phyloP scores from a whole-genome alignment of 2,329 filamentous ascomycete species.

The Epichloe amarillans region DNA sequence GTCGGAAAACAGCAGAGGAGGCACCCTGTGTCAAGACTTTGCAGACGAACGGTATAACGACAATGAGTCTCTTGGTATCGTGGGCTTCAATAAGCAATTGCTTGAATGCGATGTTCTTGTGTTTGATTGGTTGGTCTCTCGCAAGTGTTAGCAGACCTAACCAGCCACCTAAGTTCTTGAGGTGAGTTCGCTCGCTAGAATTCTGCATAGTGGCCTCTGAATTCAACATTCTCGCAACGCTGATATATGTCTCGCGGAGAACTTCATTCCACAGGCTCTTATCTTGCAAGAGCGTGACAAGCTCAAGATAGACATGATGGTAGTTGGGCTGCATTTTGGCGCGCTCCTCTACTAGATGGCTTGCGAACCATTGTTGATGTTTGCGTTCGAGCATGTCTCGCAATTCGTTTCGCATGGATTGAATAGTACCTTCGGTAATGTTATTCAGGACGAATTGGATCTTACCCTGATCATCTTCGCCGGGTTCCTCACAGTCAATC shows the following conservation, averaged over 20 bases:
- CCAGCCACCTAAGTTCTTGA: slow-evolving; percentile 93
- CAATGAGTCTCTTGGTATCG: slow-evolving; percentile 77
- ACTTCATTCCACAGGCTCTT: slow-evolving; percentile 74
- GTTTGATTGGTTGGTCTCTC: slow-evolving; percentile 87
- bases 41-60: slow-evolving; percentile 95
- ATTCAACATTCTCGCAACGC: slow-evolving; percentile 76
- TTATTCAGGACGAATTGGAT: slow-evolving; percentile 96
- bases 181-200: slow-evolving; percentile 67
- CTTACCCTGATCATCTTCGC: slow-evolving; percentile 76
- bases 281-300: slow-evolving; percentile 72
- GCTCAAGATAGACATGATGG: slow-evolving; percentile 80
- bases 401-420: slow-evolving; percentile 71
- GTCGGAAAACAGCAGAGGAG: slow-evolving; percentile 76
- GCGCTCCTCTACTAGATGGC: slow-evolving; percentile 86
- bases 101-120: slow-evolving; percentile 94
- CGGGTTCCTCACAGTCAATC: slow-evolving; percentile 64
- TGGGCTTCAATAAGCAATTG: slow-evolving; percentile 87
- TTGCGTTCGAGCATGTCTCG: slow-evolving; percentile 63
- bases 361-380: slow-evolving; percentile 93
- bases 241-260: slow-evolving; percentile 83
- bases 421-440: slow-evolving; percentile 77
- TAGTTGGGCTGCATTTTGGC: slow-evolving; percentile 97
- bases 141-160: slow-evolving; percentile 86
- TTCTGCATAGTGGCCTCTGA: slow-evolving; percentile 77
- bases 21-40: slow-evolving; percentile 82